Evolutionary conservation across 495 filamentous ascomycete species (phyloP), one percentile per base, ranked within the genome.

Genomic region (Podospora tetraspora): DNA sequence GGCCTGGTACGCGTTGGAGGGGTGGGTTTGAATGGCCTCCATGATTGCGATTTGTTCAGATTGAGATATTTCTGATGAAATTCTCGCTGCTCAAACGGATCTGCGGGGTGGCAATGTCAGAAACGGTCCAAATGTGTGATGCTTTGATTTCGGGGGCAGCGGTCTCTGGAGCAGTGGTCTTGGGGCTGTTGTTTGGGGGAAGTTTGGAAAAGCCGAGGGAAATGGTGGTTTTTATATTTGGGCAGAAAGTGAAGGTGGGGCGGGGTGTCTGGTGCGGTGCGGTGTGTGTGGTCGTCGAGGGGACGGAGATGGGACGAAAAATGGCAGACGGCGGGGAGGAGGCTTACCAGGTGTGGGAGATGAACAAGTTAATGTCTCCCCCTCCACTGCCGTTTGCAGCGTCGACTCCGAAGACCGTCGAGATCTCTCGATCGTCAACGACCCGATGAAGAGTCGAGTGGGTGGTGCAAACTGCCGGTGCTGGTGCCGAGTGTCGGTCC

Each of bases 311-410:
- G 63, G 60, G 24, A 32, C 13, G 21, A 21, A 57, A 57, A 58
- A 57, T 24, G 57, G 66, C 22, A 61, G 32, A 52, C 32, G 59
- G 67, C 69, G 67, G 19, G 63, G 62, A n/a, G 61, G 68, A 66
- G 68, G 78, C 91, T 88, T 91, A 92, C 90, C 88, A 83, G 85
- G 78, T 83, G 83, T 83, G 88, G 91, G 93, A 97, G 93, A 97
- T 91, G 85, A 91, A 96, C 94, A 97, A 97, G 74, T 89, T 80
- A 97, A 97, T 97, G 94, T 92, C 89, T 97, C 94, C 92, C 93
- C 92, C 89, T 81, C 78, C 78, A 79, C 70, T 75, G 73, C 74
- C 82, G 79, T 77, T 77, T 78, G 73, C 63, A 56, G 61, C 70
- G 72, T 66, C 74, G n/a, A 69, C 71, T 71, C 70, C 52, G 21